Evolutionary conservation across 441 rosid species (phyloP).

Genomic region (Daphne laureola): DNA sequence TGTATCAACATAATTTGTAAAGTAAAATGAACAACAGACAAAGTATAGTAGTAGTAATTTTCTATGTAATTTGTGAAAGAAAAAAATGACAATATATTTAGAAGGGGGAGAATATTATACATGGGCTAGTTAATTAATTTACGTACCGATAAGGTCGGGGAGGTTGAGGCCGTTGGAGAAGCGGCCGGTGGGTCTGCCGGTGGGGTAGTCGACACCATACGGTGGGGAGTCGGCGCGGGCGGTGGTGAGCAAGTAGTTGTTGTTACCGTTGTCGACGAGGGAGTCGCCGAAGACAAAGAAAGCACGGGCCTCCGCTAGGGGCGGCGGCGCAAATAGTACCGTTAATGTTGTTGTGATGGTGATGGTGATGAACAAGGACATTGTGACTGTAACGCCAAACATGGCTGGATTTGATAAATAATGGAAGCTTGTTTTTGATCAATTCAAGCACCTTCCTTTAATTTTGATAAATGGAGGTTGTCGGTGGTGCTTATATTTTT

Average conservation of each 20-base stretch:
- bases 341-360: neutral
- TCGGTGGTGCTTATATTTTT: too few relatives aligned
- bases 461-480: too few relatives aligned
- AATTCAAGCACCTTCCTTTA: too few relatives aligned
- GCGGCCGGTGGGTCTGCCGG: constrained; percentile 30
- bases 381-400: too few relatives aligned
- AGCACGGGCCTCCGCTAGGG: constrained; percentile 9
- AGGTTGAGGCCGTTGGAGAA: constrained; percentile 43
- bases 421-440: too few relatives aligned
- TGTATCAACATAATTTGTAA: too few relatives aligned
- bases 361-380: neutral
- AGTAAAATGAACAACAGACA: too few relatives aligned
- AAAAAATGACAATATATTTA: too few relatives aligned
- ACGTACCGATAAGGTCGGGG: constrained; percentile 32
- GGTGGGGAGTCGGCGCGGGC: constrained; percentile 18
- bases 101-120: too few relatives aligned
- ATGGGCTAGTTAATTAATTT: neutral
- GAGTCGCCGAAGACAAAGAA: constrained; percentile 17
- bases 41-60: too few relatives aligned
- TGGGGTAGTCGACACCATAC: constrained; percentile 27
- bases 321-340: neutral
- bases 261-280: constrained; percentile 15
- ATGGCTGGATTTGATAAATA: too few relatives aligned
- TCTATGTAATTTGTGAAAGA: too few relatives aligned
- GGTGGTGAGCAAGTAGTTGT: constrained; percentile 12